Percentiles rank a stretch among this genome's conserved stretches.
Evolutionary conservation across 2,329 filamentous ascomycete genomes (phyloP).

Genomic region (Epichloe sp.): DNA sequence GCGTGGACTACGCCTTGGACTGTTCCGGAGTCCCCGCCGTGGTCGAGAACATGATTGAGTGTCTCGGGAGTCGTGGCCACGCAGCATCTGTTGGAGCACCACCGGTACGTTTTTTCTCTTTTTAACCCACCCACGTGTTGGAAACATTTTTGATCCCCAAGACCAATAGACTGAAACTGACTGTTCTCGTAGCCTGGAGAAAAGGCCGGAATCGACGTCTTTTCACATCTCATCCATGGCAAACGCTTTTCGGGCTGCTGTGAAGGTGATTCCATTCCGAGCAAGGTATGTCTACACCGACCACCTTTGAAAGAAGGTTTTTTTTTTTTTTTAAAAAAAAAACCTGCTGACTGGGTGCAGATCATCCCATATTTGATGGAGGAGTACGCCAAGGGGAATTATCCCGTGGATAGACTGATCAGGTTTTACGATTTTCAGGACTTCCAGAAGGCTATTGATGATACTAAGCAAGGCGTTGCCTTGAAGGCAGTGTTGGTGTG

Average conservation of each 20-base stretch:
- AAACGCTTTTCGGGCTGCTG: background rate
- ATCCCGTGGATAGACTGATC: background rate
- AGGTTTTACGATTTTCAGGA: conserved; percentile 1
- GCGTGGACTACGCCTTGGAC: conserved; percentile 20
- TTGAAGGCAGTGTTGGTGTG: conserved; percentile 8
- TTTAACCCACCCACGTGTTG: too few species aligned
- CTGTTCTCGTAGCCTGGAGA: background rate
- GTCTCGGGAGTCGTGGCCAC: conserved; percentile 17
- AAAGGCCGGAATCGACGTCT: background rate
- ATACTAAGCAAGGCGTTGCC: conserved; percentile 18
- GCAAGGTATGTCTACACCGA: background rate
- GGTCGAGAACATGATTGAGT: conserved; percentile 32
- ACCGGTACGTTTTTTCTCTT: background rate
- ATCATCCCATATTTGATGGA: background rate
- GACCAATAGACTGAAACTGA: background rate
- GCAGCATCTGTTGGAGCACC: background rate
- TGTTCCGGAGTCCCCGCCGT: conserved; percentile 22
- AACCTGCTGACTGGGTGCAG: background rate
- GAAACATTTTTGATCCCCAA: too few species aligned
- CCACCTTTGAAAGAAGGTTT: background rate
- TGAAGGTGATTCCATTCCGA: conserved; percentile 1
- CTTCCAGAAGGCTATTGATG: background rate
- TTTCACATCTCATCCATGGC: background rate
- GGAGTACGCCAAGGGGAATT: background rate
- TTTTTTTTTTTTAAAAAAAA: too few species aligned